phyloP scores from a whole-genome alignment of 2,329 filamentous ascomycete species.

The Fusarium citri region DNA sequence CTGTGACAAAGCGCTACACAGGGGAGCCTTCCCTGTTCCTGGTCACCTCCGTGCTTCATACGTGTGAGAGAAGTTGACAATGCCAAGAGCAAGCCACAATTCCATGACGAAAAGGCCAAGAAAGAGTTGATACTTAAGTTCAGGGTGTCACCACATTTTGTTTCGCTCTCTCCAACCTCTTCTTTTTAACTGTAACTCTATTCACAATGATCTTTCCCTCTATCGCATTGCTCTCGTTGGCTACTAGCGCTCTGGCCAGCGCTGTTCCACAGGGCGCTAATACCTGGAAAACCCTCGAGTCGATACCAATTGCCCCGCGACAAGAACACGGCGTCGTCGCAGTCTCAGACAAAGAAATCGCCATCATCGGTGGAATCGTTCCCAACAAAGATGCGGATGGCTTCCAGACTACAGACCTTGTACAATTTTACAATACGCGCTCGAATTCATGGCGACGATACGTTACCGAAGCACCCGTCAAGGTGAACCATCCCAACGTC shows the following conservation, averaged over 20 bases:
- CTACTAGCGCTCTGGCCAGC: constrained; percentile 13
- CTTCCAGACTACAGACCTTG: constrained; percentile 38
- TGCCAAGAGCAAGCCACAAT: constrained; percentile 30
- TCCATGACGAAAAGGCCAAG: constrained; percentile 14
- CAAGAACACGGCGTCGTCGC: constrained; percentile 47
- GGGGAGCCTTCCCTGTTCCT: not conserved
- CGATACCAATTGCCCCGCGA: constrained; percentile 41
- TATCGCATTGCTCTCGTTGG: constrained; percentile 3
- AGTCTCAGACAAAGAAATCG: constrained; percentile 39
- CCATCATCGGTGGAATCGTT: constrained; percentile 46
- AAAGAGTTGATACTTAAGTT: constrained; percentile 16
- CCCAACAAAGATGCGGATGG: constrained; percentile 24
- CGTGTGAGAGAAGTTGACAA: constrained; percentile 18
- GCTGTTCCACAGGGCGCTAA: constrained; percentile 9
- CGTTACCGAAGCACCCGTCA: constrained; percentile 44
- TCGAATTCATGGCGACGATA: constrained; percentile 46
- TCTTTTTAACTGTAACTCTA: not conserved
- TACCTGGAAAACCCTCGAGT: constrained; percentile 39
- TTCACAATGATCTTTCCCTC: constrained; percentile 9
- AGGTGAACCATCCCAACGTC: constrained; percentile 54
- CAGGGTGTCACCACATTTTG: not conserved
- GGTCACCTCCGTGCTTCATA: constrained; percentile 26
- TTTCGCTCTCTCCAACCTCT: not conserved
- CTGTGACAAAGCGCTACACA: not conserved
- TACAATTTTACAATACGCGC: constrained; percentile 50